A percentile compares a stretch with the other conserved stretches of the same genome.
phyloP scores from a whole-genome alignment of 1,284 basidiomycete genomes.

The Pholiota adiposa region DNA sequence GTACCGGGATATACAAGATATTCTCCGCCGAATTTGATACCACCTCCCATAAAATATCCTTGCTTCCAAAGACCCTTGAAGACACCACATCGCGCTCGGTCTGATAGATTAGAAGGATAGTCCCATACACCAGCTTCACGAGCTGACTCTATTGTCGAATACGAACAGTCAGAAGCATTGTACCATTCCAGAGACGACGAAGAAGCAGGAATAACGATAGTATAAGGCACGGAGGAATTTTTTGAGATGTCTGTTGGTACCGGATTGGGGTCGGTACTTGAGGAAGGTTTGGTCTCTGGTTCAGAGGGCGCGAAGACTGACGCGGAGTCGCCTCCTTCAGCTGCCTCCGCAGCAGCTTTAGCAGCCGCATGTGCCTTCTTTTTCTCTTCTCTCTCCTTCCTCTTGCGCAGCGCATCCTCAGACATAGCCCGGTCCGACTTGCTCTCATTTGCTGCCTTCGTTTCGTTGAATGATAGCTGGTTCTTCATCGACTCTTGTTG shows the following conservation, averaged over 20 bases:
- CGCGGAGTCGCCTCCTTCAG: slow-evolving; percentile 21
- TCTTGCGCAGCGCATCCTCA: slow-evolving; percentile 68
- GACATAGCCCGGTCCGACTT: slow-evolving; percentile 53
- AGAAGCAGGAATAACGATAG: slow-evolving; percentile 63
- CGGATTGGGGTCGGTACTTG: slow-evolving; percentile 4
- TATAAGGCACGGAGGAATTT: slow-evolving; percentile 43
- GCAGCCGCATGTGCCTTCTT: slow-evolving; percentile 42
- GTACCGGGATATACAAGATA: slow-evolving; percentile 95
- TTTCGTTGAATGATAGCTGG: slow-evolving; percentile 51
- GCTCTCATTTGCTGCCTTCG: slow-evolving; percentile 46
- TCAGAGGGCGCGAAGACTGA: slow-evolving; percentile 21
- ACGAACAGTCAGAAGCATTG: slow-evolving; percentile 37
- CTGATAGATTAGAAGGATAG: slow-evolving; percentile 68
- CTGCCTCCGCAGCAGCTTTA: slow-evolving; percentile 35
- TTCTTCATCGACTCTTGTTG: slow-evolving; percentile 47
- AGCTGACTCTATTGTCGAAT: slow-evolving; percentile 64
- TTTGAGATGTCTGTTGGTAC: slow-evolving; percentile 15
- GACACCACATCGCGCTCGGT: slow-evolving; percentile 78
- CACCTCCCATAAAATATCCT: slow-evolving; percentile 86
- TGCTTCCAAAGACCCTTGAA: slow-evolving; percentile 82
- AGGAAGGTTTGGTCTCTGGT: slow-evolving; percentile 2
- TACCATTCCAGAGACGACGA: slow-evolving; percentile 72
- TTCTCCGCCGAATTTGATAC: slow-evolving; percentile 94
- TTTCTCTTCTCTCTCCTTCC: slow-evolving; percentile 69
- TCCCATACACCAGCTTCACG: slow-evolving; percentile 74